Conservation (phyloP, 2,329 filamentous ascomycete species). For the Rhynchosporium secalis region DNA sequence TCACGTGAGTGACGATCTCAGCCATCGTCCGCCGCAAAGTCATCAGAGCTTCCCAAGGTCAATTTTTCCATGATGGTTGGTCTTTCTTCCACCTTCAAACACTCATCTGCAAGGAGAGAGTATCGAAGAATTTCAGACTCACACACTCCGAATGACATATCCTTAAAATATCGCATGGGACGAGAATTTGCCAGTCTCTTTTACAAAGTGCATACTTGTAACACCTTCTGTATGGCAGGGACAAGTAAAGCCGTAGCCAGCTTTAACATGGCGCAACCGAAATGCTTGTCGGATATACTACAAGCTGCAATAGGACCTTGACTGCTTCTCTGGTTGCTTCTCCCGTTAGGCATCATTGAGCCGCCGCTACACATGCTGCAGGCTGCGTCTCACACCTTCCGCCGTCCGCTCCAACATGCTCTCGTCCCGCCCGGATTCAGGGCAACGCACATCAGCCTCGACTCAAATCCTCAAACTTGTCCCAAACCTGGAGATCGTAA, state of each 20-base stretch:
- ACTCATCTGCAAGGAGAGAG: too few species aligned
- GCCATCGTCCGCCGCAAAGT: too few species aligned
- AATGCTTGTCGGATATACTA: not conserved
- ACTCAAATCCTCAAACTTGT: not conserved
- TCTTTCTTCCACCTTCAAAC: too few species aligned
- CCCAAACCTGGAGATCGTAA: conserved; percentile 5
- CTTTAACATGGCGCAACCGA: not conserved
- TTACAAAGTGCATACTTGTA: conserved; percentile 5
- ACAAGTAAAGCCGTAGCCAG: not conserved
- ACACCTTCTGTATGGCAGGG: not conserved
- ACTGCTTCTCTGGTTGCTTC: not conserved
- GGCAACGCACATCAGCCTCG: not conserved
- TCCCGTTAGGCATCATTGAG: not conserved
- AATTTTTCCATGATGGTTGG: too few species aligned
- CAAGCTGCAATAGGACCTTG: not conserved
- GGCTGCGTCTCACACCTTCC: conserved; percentile 4
- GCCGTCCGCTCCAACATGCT: not conserved
- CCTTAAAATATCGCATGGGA: too few species aligned
- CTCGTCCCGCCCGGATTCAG: not conserved
- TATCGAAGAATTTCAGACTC: too few species aligned
- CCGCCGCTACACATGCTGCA: conserved; percentile 6
- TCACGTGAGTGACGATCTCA: too few species aligned
- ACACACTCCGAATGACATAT: too few species aligned
- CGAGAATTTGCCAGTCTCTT: too few species aligned
- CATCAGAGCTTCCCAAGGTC: too few species aligned